Conservation (phyloP, 805 yeast genomes). For the Nakazawaea peltata region DNA sequence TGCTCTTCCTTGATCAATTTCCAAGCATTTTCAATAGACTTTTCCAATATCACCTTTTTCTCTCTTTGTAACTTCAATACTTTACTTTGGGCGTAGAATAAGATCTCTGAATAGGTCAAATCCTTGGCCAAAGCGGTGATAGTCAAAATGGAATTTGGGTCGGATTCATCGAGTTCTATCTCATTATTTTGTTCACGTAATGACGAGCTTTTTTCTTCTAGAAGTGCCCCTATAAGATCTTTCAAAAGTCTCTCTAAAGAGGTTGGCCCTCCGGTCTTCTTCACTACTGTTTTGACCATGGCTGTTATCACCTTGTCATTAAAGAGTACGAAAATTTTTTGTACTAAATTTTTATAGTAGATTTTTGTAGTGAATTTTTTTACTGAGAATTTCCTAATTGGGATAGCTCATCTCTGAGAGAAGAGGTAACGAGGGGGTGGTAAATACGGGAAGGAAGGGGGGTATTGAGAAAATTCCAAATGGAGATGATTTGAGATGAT, state of each 20-base stretch:
- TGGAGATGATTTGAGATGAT: too few species aligned
- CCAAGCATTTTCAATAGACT: constrained; percentile 55
- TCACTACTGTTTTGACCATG: constrained; percentile 16
- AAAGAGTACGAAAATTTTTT: too few species aligned
- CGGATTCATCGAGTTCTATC: constrained; percentile 25
- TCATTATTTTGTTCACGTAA: constrained; percentile 23
- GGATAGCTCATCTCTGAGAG: too few species aligned
- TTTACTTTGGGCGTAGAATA: constrained; percentile 52
- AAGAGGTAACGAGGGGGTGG: too few species aligned
- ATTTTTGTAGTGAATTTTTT: too few species aligned
- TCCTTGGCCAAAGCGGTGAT: constrained; percentile 50
- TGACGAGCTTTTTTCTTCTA: constrained; percentile 53
- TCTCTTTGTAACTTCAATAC: constrained; percentile 64
- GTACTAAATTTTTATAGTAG: too few species aligned
- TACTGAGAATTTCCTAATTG: too few species aligned
- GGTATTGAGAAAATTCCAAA: too few species aligned
- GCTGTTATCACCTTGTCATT: too few species aligned
- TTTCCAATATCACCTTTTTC: constrained; percentile 56
- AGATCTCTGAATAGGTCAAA: constrained; percentile 39
- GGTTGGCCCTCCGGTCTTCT: constrained; percentile 20
- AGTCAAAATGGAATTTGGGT: constrained; percentile 26
- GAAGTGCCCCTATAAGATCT: constrained; percentile 43
- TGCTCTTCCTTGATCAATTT: constrained; percentile 52
- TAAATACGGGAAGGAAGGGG: too few species aligned
- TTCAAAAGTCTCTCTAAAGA: constrained; percentile 49